Conservation (phyloP, 2,329 filamentous ascomycete species). For the Penicillium italicum region DNA sequence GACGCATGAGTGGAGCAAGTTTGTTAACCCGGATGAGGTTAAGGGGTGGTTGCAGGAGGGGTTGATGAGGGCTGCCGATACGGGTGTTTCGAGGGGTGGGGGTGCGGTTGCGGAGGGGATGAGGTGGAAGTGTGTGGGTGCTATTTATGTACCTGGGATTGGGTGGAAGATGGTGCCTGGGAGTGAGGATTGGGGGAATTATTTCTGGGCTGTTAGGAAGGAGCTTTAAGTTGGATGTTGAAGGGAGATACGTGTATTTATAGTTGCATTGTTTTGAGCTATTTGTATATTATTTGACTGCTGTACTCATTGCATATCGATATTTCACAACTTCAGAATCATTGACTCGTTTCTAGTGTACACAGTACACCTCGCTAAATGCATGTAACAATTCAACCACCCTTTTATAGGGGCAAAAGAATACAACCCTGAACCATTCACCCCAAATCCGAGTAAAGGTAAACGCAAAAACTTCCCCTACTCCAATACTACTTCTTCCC, state of each 20-base stretch:
- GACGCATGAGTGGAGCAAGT: conserved; percentile 95
- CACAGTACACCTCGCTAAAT: neutral
- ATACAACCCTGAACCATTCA: neutral
- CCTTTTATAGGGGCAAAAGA: neutral
- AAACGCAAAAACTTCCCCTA: neutral
- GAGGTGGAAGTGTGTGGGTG: conserved; percentile 70
- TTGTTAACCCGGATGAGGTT: conserved; percentile 78
- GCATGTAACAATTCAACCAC: neutral
- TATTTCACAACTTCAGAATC: neutral
- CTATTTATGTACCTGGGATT: conserved; percentile 82
- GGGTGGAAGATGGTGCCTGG: conserved; percentile 83
- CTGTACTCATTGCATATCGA: neutral
- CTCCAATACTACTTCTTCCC: conserved; percentile 6
- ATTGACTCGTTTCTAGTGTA: neutral
- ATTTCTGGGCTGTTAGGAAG: conserved; percentile 83
- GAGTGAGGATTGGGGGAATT: conserved; percentile 86
- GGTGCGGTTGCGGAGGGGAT: conserved; percentile 29
- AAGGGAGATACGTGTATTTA: neutral
- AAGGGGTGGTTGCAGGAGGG: conserved; percentile 41
- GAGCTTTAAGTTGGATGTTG: conserved; percentile 26
- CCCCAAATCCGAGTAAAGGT: neutral
- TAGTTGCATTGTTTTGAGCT: neutral
- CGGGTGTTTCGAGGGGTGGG: conserved; percentile 22
- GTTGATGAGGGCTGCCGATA: conserved; percentile 50
- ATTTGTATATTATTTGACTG: neutral